Conservation (phyloP, 345 rosid species). For the Luvunga scandens region DNA sequence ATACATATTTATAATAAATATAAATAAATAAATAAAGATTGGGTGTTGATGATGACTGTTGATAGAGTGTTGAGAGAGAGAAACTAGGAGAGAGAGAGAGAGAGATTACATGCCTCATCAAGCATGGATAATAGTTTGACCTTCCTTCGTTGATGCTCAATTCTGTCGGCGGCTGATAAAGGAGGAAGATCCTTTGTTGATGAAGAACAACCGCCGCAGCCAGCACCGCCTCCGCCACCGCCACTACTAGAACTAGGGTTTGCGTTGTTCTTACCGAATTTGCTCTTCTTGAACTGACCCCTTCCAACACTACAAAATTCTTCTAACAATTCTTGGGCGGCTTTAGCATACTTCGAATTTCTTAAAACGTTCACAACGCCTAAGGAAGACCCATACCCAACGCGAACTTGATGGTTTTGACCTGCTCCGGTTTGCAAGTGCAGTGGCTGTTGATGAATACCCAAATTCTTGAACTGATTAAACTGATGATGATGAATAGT, state of each 20-base stretch:
- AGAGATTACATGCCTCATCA: constrained; percentile 89
- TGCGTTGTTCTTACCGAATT: constrained; percentile 38
- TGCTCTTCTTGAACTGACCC: constrained; percentile 70
- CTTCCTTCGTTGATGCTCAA: constrained; percentile 95
- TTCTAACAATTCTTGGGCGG: constrained; percentile 85
- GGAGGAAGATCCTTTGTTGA: constrained; percentile 57
- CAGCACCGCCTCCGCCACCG: constrained; percentile 28
- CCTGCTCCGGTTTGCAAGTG: constrained; percentile 39
- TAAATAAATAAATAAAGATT: constrained; percentile 10
- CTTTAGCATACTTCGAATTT: constrained; percentile 67
- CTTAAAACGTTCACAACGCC: constrained; percentile 65
- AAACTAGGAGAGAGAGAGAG: constrained; percentile 18
- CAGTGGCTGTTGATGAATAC: constrained; percentile 31
- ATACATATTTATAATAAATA: background rate
- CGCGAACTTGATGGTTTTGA: constrained; percentile 42
- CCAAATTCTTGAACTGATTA: constrained; percentile 41
- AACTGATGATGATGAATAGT: constrained; percentile 31
- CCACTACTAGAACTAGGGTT: constrained; percentile 62
- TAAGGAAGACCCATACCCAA: constrained; percentile 56
- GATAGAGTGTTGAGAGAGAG: too few relatives aligned
- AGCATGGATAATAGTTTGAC: constrained; percentile 93
- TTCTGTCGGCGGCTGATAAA: constrained; percentile 76
- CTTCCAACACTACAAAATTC: constrained; percentile 95
- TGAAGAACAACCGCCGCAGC: constrained; percentile 42
- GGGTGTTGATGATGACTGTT: constrained; percentile 27